Evolutionary conservation across 2,329 filamentous ascomycete genomes (phyloP).

Genomic region (Trichoderma citrinoviride): DNA sequence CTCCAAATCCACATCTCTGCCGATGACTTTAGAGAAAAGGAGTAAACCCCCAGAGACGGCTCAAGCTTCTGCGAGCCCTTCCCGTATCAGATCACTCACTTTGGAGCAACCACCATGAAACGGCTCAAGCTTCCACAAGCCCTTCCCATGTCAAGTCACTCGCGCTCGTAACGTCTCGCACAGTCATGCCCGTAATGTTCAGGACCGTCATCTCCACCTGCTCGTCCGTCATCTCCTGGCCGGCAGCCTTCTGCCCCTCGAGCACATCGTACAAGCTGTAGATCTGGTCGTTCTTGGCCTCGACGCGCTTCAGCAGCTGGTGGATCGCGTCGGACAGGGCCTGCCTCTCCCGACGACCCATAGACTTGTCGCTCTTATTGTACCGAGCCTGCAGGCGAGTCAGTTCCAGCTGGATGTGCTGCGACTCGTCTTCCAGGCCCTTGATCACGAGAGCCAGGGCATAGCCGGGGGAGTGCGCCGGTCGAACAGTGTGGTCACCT

Average conservation of each 20-base stretch:
- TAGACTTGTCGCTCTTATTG: constrained; percentile 62
- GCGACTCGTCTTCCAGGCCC: constrained; percentile 73
- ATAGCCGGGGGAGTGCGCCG: constrained; percentile 65
- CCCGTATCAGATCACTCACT: too few relatives aligned
- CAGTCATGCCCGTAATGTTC: constrained; percentile 49
- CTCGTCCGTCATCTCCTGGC: constrained; percentile 60
- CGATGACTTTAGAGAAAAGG: too few relatives aligned
- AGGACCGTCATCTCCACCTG: constrained; percentile 63
- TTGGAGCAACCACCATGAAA: too few relatives aligned
- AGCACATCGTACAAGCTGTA: constrained; percentile 82
- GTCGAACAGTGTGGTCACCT: constrained; percentile 59
- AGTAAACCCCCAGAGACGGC: too few relatives aligned
- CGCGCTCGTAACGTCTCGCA: constrained; percentile 39
- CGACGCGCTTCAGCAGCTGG: constrained; percentile 59
- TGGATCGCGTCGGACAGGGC: constrained; percentile 60
- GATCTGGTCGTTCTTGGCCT: constrained; percentile 74
- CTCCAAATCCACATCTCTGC: too few relatives aligned
- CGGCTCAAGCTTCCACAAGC: constrained; percentile 33
- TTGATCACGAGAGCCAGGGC: constrained; percentile 84
- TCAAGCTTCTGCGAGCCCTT: too few relatives aligned
- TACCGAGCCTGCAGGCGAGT: constrained; percentile 60
- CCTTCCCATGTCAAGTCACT: constrained; percentile 46
- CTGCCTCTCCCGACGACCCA: constrained; percentile 64
- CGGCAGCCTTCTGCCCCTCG: constrained; percentile 69
- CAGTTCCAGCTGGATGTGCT: constrained; percentile 71